These are phyloP conservation scores for Lactarius psammicola DNA, from an alignment of 768 basidiomycete genomes.

Conservation along the genomic window DNA sequence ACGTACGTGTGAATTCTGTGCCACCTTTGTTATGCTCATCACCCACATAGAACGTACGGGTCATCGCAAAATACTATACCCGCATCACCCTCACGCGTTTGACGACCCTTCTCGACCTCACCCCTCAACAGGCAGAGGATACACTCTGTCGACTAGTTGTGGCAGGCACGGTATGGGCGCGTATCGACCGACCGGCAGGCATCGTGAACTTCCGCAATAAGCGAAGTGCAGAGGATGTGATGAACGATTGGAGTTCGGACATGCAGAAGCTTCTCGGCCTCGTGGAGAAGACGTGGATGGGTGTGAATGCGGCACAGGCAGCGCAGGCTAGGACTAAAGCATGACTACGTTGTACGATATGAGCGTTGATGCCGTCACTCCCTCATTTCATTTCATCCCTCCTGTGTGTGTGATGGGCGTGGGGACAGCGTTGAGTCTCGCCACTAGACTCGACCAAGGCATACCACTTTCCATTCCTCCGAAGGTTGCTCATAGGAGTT, in stretches of 20 bases:
- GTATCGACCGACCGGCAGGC: conserved; percentile 88
- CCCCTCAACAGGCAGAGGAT: conserved; percentile 78
- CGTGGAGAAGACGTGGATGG: conserved; percentile 99
- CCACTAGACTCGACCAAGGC: background rate
- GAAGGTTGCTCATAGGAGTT: background rate
- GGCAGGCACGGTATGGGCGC: conserved; percentile 89
- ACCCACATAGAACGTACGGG: conserved; percentile 80
- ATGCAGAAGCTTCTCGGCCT: conserved; percentile 88
- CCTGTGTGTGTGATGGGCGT: background rate
- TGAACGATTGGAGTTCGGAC: conserved; percentile 98
- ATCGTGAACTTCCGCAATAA: conserved; percentile 85
- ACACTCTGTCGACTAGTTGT: conserved; percentile 88
- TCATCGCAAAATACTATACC: conserved; percentile 92
- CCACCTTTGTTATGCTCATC: background rate
- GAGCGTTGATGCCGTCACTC: background rate
- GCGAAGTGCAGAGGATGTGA: conserved; percentile 83
- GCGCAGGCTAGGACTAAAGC: conserved; percentile 66
- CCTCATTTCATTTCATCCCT: background rate
- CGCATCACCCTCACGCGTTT: conserved; percentile 84
- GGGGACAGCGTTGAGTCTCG: no score
- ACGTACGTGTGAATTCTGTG: conserved; percentile 54
- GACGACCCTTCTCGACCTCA: conserved; percentile 83
- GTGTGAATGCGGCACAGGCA: conserved; percentile 86
- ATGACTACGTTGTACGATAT: conserved; percentile 30
- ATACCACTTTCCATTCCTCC: background rate